A percentile compares a stretch with the other conserved stretches of the same genome.
phyloP scores from a whole-genome alignment of 306 rosid genomes.

The Corylus avellana region DNA sequence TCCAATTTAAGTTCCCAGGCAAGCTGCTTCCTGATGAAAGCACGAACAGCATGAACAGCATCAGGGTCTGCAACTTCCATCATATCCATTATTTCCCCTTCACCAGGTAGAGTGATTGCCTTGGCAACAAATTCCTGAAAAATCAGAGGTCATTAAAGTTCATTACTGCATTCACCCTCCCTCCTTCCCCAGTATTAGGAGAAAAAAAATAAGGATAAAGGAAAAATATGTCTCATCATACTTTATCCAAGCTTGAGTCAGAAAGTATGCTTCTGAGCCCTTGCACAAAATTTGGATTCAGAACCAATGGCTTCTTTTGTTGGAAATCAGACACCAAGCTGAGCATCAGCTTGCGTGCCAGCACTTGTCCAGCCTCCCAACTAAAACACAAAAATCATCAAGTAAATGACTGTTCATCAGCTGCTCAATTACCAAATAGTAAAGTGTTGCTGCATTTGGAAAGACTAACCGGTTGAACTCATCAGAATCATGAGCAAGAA shows the following conservation, averaged over 20 bases:
- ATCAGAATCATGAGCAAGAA: conserved; percentile 91
- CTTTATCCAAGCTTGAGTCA: conserved; percentile 87
- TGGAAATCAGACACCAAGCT: conserved; percentile 78
- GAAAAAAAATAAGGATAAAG: neutral
- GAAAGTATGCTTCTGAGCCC: conserved; percentile 69
- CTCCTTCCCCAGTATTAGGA: neutral
- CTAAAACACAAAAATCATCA: conserved; percentile 45
- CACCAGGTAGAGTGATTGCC: conserved; percentile 97
- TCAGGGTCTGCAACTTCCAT: conserved; percentile 98
- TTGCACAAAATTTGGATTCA: conserved; percentile 67
- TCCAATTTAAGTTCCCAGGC: conserved; percentile 77
- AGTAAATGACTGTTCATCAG: conserved; percentile 25
- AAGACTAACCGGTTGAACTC: conserved; percentile 89
- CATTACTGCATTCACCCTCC: conserved; percentile 19
- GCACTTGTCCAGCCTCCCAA: conserved; percentile 98
- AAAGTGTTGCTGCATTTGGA: conserved; percentile 17
- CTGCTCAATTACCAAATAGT: conserved; percentile 9
- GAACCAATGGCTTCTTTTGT: conserved; percentile 73
- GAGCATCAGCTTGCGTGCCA: conserved; percentile 89
- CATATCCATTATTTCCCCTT: conserved; percentile 98
- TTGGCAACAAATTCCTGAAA: conserved; percentile 87
- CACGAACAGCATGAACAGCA: conserved; percentile 87
- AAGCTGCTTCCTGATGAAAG: conserved; percentile 84
- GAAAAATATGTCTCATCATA: conserved; percentile 26
- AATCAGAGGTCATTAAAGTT: conserved; percentile 21